A percentile compares a stretch with the other conserved stretches of the same genome.
Conservation (phyloP, 2,329 filamentous ascomycete species). For the Alternaria gansuensis region DNA sequence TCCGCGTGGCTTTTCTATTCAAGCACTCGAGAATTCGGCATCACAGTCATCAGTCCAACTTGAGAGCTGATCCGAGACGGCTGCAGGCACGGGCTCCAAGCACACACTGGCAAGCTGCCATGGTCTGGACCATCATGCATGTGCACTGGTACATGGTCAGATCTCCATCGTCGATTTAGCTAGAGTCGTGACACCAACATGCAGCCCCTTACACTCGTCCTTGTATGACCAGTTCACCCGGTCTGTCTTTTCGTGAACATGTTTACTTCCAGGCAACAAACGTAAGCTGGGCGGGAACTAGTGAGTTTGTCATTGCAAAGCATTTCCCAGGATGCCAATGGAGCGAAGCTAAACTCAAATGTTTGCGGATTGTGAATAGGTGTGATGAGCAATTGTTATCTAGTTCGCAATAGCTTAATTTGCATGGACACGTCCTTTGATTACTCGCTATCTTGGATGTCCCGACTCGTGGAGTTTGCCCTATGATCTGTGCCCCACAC, state of each 20-base stretch:
- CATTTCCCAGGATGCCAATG: too few species aligned
- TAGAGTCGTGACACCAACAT: constrained; percentile 11
- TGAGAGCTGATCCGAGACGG: neutral
- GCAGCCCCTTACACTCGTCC: constrained; percentile 9
- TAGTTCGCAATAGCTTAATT: too few species aligned
- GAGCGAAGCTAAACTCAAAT: too few species aligned
- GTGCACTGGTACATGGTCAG: constrained; percentile 14
- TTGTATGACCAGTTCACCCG: constrained; percentile 24
- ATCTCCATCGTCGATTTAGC: constrained; percentile 10
- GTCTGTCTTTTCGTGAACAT: neutral
- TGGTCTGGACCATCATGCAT: neutral
- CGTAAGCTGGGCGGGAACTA: neutral
- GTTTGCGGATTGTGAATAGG: too few species aligned
- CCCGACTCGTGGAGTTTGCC: neutral
- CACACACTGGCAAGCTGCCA: constrained; percentile 1
- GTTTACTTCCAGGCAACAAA: neutral
- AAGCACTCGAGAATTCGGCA: neutral
- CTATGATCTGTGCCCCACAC: neutral
- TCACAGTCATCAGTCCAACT: neutral
- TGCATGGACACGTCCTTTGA: too few species aligned
- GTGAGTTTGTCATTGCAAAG: too few species aligned
- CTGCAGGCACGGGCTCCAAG: neutral
- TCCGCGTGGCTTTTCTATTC: constrained; percentile 2
- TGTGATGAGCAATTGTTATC: too few species aligned
- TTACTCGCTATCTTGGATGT: neutral